Conservation (phyloP, 2,329 filamentous ascomycete genomes). For the Tolypocladium tundrense region DNA sequence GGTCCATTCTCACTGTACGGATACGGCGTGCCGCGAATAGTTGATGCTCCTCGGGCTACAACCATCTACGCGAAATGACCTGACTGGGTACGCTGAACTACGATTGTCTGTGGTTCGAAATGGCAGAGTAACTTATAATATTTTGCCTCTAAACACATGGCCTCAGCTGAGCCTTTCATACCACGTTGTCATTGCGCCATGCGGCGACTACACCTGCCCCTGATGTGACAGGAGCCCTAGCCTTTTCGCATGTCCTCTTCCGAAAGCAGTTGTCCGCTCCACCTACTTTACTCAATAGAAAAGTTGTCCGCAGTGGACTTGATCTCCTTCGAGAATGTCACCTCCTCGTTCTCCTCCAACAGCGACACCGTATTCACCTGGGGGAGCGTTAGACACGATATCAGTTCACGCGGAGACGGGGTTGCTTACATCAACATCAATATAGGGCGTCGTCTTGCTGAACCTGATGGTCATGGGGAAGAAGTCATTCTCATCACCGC, state of each 20-base stretch:
- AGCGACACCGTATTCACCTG: constrained; percentile 59
- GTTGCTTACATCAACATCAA: constrained; percentile 82
- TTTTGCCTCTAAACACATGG: neutral
- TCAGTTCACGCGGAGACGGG: neutral
- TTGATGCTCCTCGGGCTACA: neutral
- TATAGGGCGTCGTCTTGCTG: constrained; percentile 72
- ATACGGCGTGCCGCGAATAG: neutral
- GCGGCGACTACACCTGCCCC: neutral
- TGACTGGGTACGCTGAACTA: neutral
- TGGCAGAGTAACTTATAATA: neutral
- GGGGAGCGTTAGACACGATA: constrained; percentile 13
- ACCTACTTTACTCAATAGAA: constrained; percentile 51
- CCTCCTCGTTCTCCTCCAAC: constrained; percentile 65
- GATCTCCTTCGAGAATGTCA: constrained; percentile 74
- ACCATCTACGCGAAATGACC: neutral
- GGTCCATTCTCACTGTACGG: neutral
- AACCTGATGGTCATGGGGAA: constrained; percentile 96
- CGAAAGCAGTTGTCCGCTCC: neutral
- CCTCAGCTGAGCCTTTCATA: neutral
- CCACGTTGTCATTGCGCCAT: neutral
- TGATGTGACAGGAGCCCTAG: neutral
- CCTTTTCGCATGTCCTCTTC: neutral
- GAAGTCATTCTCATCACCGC: constrained; percentile 83
- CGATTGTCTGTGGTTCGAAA: no score
- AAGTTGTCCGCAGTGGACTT: constrained; percentile 69